A percentile compares a stretch with the other conserved stretches of the same genome.
phyloP scores from a whole-genome alignment of 2,329 filamentous ascomycete genomes.

The Myotisia sp. region DNA sequence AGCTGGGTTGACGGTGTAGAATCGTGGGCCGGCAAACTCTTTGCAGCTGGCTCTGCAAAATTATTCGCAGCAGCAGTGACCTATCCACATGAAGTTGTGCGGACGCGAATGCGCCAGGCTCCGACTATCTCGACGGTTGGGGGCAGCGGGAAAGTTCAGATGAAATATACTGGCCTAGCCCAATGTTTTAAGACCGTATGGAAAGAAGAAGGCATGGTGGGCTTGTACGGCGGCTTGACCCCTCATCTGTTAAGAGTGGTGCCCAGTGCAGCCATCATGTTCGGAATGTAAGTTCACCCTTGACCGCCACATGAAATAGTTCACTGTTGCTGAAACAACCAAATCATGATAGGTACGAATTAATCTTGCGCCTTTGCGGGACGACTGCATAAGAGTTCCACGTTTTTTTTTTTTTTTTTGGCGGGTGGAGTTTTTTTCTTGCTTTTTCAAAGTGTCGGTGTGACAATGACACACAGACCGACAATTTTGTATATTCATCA shows the following conservation, averaged over 20 bases:
- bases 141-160: constrained; percentile 35
- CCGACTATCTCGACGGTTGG: constrained; percentile 61
- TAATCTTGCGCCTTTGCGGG: constrained; percentile 10
- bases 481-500: not conserved
- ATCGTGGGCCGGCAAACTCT: constrained; percentile 59
- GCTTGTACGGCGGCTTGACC: constrained; percentile 78
- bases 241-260: constrained; percentile 85
- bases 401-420: too few species aligned
- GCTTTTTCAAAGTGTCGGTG: too few species aligned
- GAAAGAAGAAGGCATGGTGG: constrained; percentile 74
- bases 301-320: not conserved
- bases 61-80: constrained; percentile 69
- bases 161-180: constrained; percentile 76
- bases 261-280: constrained; percentile 89
- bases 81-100: constrained; percentile 80
- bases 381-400: constrained; percentile 22
- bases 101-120: constrained; percentile 72
- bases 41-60: constrained; percentile 62
- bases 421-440: too few species aligned
- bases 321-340: not conserved
- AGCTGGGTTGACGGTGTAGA: constrained; percentile 40
- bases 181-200: constrained; percentile 82
- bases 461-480: not conserved
- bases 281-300: constrained; percentile 38
- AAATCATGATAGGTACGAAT: constrained; percentile 11